phyloP scores from a whole-genome alignment of 2,329 filamentous ascomycete species.

The Penicillium sp. region DNA sequence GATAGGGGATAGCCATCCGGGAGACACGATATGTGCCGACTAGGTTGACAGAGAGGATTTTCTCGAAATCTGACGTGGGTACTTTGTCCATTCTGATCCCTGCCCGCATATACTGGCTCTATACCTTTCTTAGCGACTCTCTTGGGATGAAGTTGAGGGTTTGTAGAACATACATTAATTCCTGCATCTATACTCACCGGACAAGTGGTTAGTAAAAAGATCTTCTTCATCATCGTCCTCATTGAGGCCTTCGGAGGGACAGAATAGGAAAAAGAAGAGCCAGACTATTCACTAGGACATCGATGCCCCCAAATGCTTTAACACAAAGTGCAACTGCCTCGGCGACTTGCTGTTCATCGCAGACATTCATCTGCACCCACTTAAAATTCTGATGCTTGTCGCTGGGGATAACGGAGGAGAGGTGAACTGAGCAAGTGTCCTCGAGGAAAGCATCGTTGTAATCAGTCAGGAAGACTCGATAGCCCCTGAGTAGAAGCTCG shows the following conservation, averaged over 20 bases:
- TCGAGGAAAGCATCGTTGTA: conserved; percentile 10
- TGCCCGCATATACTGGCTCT: conserved; percentile 13
- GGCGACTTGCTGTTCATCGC: neutral
- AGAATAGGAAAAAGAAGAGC: neutral
- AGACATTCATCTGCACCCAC: conserved; percentile 1
- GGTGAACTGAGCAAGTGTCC: conserved; percentile 1
- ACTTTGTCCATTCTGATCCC: conserved; percentile 12
- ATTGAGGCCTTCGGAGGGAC: too few species aligned
- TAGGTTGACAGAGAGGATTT: conserved; percentile 5
- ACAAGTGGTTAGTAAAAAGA: neutral
- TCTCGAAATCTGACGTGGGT: conserved; percentile 9
- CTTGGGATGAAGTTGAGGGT: neutral
- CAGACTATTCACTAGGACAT: conserved; percentile 5
- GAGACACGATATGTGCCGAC: conserved; percentile 12
- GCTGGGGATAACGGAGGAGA: neutral
- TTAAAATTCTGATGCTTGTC: neutral
- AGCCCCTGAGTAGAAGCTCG: conserved; percentile 7
- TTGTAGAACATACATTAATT: conserved; percentile 1
- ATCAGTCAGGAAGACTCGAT: conserved; percentile 11
- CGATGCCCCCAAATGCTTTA: neutral
- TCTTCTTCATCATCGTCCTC: neutral
- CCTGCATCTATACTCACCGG: neutral
- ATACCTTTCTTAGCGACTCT: neutral
- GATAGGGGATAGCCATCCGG: conserved; percentile 6
- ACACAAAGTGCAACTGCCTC: neutral